Evolutionary conservation across 208 protist species (phyloP), one percentile per base, ranked within the genome.

Genomic region (Phytomonas francai): DNA sequence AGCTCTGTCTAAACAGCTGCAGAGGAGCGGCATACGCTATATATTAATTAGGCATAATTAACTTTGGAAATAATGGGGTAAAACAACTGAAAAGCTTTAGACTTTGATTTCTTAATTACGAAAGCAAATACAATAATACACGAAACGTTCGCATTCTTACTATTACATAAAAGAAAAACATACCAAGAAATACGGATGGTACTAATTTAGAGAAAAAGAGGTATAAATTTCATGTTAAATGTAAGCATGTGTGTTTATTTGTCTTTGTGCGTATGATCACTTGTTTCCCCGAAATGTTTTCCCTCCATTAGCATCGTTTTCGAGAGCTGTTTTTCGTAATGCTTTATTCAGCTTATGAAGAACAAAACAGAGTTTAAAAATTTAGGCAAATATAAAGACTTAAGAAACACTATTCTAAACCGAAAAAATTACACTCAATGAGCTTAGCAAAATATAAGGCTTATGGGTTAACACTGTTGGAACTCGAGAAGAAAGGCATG

Each of bases 181-280:
- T 14, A 56, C 30, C 49, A 28, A 34, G 27, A 16, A 30, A 65
- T 63, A 29, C 1, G 30, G 27, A 65, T 7, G 61, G 42, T 72
- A 51, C 42, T 6, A 77, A 71, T 42, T 68, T 65, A 70, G 45
- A 66, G 49, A 70, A 39, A 54, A 60, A 69, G 57, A 67, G 65
- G 27, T 66, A 32, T 65, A 64, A 67, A 32, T 59, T 27, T 12
- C 25, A 12, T 59, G 3, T 12, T 31, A 25, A 59, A 59, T 59
- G 56, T 59, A 30, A 59, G 11, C 11, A 30, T 30, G 11, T 30
- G 11, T 56, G 45, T 22, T 27, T 59, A 30, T 59, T 31, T 59
- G 56, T 12, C 25, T 59, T 27, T 11, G 56, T 59, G 3, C 7
- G 11, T 30, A 22, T 59, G 56, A 3, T 27, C 56, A 11, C 56